These are phyloP conservation scores for Russula dissimulans DNA, from an alignment of 768 basidiomycete species.

Conservation along the genomic window DNA sequence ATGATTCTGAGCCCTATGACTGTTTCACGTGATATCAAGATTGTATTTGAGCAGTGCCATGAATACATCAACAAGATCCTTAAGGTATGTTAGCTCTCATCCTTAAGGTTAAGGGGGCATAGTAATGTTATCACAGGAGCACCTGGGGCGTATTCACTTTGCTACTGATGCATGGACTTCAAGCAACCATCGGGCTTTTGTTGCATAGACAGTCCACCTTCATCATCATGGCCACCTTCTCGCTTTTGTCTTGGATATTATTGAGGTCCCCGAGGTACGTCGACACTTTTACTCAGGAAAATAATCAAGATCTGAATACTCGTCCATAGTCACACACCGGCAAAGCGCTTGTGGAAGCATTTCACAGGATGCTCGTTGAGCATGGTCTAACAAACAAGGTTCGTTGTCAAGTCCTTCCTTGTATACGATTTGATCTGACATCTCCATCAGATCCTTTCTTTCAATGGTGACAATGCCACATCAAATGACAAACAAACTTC, in stretches of 20 bases:
- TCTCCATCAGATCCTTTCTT: slow-evolving; percentile 24
- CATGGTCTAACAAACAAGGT: slow-evolving; percentile 28
- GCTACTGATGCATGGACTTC: neutral
- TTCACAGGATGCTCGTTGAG: slow-evolving; percentile 22
- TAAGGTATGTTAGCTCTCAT: too few species aligned
- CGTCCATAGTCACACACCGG: slow-evolving; percentile 24
- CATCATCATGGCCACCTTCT: neutral
- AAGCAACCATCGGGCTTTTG: neutral
- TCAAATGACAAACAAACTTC: neutral
- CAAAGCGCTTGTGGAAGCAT: slow-evolving; percentile 21
- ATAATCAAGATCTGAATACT: too few species aligned
- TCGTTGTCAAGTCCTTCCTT: neutral
- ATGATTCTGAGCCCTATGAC: too few species aligned
- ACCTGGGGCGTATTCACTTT: neutral
- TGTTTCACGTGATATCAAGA: too few species aligned
- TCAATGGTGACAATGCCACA: slow-evolving; percentile 31
- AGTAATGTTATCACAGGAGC: neutral
- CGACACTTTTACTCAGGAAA: too few species aligned
- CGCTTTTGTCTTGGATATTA: neutral
- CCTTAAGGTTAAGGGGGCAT: too few species aligned
- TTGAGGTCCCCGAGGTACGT: neutral
- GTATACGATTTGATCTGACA: neutral
- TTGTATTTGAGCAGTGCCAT: too few species aligned
- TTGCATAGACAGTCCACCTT: neutral
- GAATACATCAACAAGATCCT: too few species aligned